Evolutionary conservation across 345 rosid genomes (phyloP), one percentile per base, ranked within the genome.

Genomic region (Cardamine occulta): DNA sequence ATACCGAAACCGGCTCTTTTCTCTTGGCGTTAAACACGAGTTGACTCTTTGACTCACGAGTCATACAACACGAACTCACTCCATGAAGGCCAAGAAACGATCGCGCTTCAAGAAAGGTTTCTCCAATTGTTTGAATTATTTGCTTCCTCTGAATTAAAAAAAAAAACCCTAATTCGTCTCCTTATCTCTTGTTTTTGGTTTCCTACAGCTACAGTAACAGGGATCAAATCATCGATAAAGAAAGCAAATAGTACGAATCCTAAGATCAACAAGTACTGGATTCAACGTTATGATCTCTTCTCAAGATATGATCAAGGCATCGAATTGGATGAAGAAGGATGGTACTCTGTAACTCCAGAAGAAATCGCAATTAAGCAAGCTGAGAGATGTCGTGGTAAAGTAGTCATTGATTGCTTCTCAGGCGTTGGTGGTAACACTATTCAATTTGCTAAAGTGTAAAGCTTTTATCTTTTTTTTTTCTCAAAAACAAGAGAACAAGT

Each of bases 401-500:
- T 74, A 1, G 80, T 86, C 1, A 80, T 86, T 47, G 89, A 86
- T 74, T 68, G 84, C 63, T 86, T 86, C 62, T 67, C 86, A 1
- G 84, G 85, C 3, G 86, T 86, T 63, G 85, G 89, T 32, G 87
- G 89, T 49, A 84, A 86, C 77, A 80, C 89, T 61, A 82, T 84
- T 67, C 89, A 86, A 57, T 84, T 86, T 24, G 87, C 86, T 55
- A 55, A 52, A 73, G 44, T 80, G 87, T 83, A 23, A 60, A 42
- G 14, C 21, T 39, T 34, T 39, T 13, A 4, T 60, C 9, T 44
- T 3, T 26, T 26, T 26, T 8, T 56, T 56, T 8, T 24, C 37
- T 24, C 26, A 3, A 26, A 42, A 69, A 29, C 0, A 28, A 69
- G 15, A 24, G 28, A 24, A 28, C 31, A 28, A 28, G 6, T 63